Conservation (phyloP, 2,329 filamentous ascomycete species). For the Elsinoe ampelina region DNA sequence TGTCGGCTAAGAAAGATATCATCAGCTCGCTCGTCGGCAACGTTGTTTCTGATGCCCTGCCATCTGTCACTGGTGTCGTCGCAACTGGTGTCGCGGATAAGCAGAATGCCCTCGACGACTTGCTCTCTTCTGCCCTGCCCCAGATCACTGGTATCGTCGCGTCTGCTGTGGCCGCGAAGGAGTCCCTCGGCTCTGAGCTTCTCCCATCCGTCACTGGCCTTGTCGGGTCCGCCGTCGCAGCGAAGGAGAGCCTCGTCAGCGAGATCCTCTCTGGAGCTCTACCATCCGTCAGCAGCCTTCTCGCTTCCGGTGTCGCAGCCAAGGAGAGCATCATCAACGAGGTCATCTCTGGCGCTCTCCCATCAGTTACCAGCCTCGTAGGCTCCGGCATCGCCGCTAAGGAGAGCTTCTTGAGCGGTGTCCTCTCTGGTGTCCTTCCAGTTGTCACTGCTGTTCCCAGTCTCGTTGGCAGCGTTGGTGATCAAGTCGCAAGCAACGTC, state of each 20-base stretch:
- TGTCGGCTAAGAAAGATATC: background rate
- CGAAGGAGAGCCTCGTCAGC: conserved; percentile 4
- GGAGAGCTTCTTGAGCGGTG: background rate
- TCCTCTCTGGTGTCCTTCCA: background rate
- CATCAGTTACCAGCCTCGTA: background rate
- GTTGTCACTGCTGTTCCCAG: background rate
- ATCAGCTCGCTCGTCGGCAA: background rate
- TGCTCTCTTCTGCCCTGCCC: background rate
- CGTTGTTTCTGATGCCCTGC: background rate
- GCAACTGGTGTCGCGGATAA: background rate
- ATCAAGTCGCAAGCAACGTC: background rate
- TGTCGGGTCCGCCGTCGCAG: background rate
- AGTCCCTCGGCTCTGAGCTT: background rate
- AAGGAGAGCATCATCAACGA: background rate
- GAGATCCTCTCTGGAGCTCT: background rate
- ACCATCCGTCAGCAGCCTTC: background rate
- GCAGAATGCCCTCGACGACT: background rate
- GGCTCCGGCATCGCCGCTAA: background rate
- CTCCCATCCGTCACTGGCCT: background rate
- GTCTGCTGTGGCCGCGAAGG: background rate
- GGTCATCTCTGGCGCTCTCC: background rate
- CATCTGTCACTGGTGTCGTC: background rate
- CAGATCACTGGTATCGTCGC: background rate
- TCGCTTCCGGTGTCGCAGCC: conserved; percentile 1
- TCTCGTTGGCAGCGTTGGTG: background rate